phyloP scores from a whole-genome alignment of 2,329 filamentous ascomycete species.

The Trichophyton rubrum region DNA sequence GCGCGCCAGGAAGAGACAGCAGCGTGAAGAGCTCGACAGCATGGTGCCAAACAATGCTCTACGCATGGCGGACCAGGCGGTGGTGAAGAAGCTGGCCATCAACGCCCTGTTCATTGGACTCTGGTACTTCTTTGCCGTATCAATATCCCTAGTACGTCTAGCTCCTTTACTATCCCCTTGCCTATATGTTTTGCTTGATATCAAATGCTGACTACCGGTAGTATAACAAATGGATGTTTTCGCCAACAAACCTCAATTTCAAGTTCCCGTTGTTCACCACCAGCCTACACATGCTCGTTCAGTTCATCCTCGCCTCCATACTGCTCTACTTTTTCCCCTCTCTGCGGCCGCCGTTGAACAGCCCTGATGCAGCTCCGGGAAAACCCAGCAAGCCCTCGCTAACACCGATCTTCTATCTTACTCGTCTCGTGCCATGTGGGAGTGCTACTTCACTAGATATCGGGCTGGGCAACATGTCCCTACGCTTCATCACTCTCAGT shows the following conservation, averaged over 20 bases:
- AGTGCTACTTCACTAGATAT: conserved; percentile 90
- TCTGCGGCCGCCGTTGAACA: conserved; percentile 49
- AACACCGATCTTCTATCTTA: conserved; percentile 68
- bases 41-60: conserved; percentile 47
- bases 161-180: not conserved
- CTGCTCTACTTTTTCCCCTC: conserved; percentile 75
- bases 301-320: conserved; percentile 65
- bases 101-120: conserved; percentile 72
- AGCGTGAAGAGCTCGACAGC: conserved; percentile 53
- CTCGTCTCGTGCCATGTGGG: conserved; percentile 81
- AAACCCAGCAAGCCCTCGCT: conserved; percentile 33
- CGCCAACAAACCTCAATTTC: conserved; percentile 71
- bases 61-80: conserved; percentile 59
- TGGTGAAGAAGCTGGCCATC: conserved; percentile 55
- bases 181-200: not conserved
- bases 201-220: conserved; percentile 24
- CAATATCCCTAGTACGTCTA: conserved; percentile 67
- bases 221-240: conserved; percentile 99
- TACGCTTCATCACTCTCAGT: conserved; percentile 91
- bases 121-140: conserved; percentile 88
- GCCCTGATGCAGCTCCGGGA: conserved; percentile 8
- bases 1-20: conserved; percentile 52
- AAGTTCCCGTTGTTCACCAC: conserved; percentile 93
- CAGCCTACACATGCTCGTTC: conserved; percentile 87
- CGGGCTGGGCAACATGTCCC: conserved; percentile 84